Base-by-base conservation (phyloP, 139 green algal genomes). In the Chlamydomonas asymmetrica region DNA sequence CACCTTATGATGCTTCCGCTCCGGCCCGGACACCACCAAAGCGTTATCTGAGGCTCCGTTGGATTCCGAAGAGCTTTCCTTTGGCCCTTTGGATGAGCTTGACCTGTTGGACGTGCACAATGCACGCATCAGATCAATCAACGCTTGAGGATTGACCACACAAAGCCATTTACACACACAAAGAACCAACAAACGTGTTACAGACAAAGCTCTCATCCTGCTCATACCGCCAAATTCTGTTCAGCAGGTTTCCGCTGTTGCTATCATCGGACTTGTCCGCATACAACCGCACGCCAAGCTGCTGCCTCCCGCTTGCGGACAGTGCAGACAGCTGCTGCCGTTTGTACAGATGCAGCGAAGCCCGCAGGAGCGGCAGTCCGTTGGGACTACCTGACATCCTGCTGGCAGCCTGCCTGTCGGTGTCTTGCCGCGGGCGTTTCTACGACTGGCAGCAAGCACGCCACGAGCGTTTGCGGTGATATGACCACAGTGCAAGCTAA, bases 1-100 rank as follows among this genome's bases (percentile, higher is more conserved):
- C 40, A 84, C 73, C 66, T 84, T 84, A 73, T 80, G 73, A 41
- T 80, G 79, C 52, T 66, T 72, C 5, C 73, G 66, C 67, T 84
- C 74, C 2, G 74, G 79, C n/a, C 64, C 73, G 13, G 61, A 75
- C 3, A 66, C 62, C 41, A 84, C 67, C 61, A 84, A 61, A 9
- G 79, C 66, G 35, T 73, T 71, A 16, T 78, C 57, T 7, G 49
- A 4, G n/a, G 31, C 34, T 6, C 35, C 70, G 2, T 59, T 59
- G 54, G 27, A n/a, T 27, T 25, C 40, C 63, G 31, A 38, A 40
- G 27, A 13, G 50, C 23, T 25, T 13, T 29, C 39, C 56, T 31
- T 63, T 63, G 1, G n/a, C 29, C 25, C 40, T 39, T 37, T 75
- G 32, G 35, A 52, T 63, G 2, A 29, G 54, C 38, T 63, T 63